Base-by-base conservation (phyloP, 2,329 filamentous ascomycete genomes). In the Lachnellula willkommii region DNA sequence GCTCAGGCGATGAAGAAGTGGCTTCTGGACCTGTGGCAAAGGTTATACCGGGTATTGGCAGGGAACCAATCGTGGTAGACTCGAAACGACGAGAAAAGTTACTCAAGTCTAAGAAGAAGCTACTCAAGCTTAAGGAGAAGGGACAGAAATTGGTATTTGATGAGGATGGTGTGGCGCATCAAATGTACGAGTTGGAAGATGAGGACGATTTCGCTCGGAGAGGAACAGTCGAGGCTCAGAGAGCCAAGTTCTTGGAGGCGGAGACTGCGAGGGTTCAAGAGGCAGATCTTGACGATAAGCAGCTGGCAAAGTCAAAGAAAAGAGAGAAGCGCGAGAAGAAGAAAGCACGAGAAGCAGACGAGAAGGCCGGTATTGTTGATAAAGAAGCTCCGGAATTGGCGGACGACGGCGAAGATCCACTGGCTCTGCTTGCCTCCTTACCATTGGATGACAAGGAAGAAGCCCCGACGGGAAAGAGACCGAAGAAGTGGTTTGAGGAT, bases 51-150 rank as follows among this genome's bases (percentile, higher is more conserved):
- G 79, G 87, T 1, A 78, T 88, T 12, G 85, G 86, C 52, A 83
- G 81, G 59, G 83, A 88, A 28, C 83, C 89, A 2, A 79, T 96
- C 46, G 76, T 96, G 20, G 84, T 99, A 60, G 94, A 99, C 75
- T 96, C 91, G 12, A 95, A 97, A 72, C 90, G 94, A 24, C 87
- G 91, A 63, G 93, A 96, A 74, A 97, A 96, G 75, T 81, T 96
- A n/a, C 82, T 97, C 62, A 88, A 88, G 68, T 95, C 89, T 20
- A 97, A 96, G 79, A 96, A 96, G 79, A 89, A 95, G 73, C 82
- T 96, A 62, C 81, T 90, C 68, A 94, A 95, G 70, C 89, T 90
- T 77, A 95, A 91, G 77, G 89, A 90, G 68, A 88, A 87, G 69
- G 88, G 90, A 12, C 86, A 83, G 42, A 95, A 94, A 70, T 76